phyloP scores from a whole-genome alignment of 805 yeast genomes.

The Komagataella mondaviorum region DNA sequence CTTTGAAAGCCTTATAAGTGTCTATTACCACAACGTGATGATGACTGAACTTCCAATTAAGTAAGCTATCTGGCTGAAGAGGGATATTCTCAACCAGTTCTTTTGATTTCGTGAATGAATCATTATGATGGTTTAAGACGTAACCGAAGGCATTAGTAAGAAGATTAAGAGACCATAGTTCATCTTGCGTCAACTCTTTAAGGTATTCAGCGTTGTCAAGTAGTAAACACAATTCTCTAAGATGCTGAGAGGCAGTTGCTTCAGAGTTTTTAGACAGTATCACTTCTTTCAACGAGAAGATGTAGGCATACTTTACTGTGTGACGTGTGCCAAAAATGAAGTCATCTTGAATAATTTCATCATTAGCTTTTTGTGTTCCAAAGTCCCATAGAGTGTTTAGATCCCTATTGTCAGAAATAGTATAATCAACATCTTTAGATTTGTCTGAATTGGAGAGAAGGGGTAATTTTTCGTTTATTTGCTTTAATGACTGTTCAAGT shows the following conservation, averaged over 20 bases:
- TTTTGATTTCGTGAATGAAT: neutral
- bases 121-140: neutral
- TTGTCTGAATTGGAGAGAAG: slow-evolving; percentile 15
- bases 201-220: neutral
- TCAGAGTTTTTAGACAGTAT: neutral
- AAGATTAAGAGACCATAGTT: neutral
- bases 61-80: neutral
- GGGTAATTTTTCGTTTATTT: neutral
- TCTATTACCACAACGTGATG: neutral
- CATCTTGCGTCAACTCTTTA: neutral
- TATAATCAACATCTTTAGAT: slow-evolving; percentile 14
- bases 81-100: neutral
- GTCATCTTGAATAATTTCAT: slow-evolving; percentile 1
- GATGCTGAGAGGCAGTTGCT: neutral
- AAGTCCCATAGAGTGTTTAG: slow-evolving; percentile 36
- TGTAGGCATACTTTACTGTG: neutral
- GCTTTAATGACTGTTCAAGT: neutral
- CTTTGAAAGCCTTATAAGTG: neutral
- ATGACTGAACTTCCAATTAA: neutral
- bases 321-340: neutral
- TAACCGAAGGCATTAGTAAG: neutral
- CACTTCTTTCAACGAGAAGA: neutral
- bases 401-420: slow-evolving; percentile 48
- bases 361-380: slow-evolving; percentile 19
- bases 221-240: neutral